These are phyloP conservation scores for Thamnidium elegans DNA, from an alignment of 192 early-diverging fungal genomes.

Conservation along the genomic window DNA sequence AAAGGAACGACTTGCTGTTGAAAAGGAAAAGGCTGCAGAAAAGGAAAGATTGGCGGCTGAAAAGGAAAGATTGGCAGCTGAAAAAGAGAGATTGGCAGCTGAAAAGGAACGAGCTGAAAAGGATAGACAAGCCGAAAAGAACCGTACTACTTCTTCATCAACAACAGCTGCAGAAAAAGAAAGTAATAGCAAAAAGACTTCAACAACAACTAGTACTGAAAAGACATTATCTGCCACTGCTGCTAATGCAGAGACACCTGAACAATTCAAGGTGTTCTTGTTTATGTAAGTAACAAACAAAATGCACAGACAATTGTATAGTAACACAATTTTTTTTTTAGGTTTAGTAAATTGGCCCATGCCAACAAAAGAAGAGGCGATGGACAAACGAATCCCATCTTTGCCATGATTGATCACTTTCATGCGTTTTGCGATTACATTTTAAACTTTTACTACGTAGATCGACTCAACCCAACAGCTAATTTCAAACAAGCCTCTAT, in stretches of 20 bases:
- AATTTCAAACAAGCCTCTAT: neutral
- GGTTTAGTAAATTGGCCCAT: conserved; percentile 20
- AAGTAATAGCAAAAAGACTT: neutral
- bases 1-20: neutral
- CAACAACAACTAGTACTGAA: neutral
- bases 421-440: conserved; percentile 22
- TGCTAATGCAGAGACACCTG: conserved; percentile 19
- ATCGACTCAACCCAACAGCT: conserved; percentile 4
- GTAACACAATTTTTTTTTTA: conserved; percentile 7
- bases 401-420: conserved; percentile 16
- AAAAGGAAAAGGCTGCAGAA: neutral
- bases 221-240: conserved; percentile 14
- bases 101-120: neutral
- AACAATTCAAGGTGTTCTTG: conserved; percentile 16
- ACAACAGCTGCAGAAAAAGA: neutral
- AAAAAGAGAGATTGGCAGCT: too few relatives aligned
- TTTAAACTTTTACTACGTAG: conserved; percentile 18
- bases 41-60: too few relatives aligned
- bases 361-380: conserved; percentile 23
- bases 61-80: too few relatives aligned
- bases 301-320: neutral
- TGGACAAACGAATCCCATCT: neutral
- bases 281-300: conserved; percentile 21
- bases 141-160: neutral
- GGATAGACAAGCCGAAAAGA: too few relatives aligned